These are phyloP conservation scores for Epicoccum nigrum DNA, from an alignment of 2,329 filamentous ascomycete genomes.

Conservation along the genomic window DNA sequence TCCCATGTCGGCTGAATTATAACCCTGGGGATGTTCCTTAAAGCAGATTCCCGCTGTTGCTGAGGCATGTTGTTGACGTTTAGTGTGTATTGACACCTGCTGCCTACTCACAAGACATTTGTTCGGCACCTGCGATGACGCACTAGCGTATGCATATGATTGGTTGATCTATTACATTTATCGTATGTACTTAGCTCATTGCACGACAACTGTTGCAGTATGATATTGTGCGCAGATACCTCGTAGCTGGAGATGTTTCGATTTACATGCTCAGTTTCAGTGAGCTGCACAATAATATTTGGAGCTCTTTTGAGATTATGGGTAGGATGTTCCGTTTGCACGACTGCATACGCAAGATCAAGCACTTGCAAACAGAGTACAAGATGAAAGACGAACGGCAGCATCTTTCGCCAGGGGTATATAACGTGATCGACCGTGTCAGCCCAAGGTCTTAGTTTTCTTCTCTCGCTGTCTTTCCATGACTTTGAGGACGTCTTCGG, in stretches of 20 bases:
- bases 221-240: too few relatives aligned
- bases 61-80: constrained; percentile 30
- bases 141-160: constrained; percentile 5
- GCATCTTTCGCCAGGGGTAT: constrained; percentile 3
- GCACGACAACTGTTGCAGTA: too few relatives aligned
- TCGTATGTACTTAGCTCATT: too few relatives aligned
- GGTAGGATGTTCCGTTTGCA: too few relatives aligned
- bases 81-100: neutral
- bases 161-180: too few relatives aligned
- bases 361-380: too few relatives aligned
- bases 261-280: too few relatives aligned
- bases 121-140: constrained; percentile 1
- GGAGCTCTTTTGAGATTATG: too few relatives aligned
- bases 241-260: too few relatives aligned
- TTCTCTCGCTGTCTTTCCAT: constrained; percentile 68
- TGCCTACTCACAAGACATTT: too few relatives aligned
- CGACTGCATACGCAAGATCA: too few relatives aligned
- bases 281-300: too few relatives aligned
- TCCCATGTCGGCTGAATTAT: constrained; percentile 38
- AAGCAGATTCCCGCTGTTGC: constrained; percentile 43
- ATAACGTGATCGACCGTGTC: neutral
- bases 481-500: constrained; percentile 78
- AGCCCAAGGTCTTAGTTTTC: constrained; percentile 30
- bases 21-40: constrained; percentile 32
- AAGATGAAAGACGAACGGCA: neutral